A percentile compares a stretch with the other conserved stretches of the same genome.
These are phyloP conservation scores for Gracilaria domingensis DNA, from an alignment of 23 red algal species.

Conservation along the genomic window DNA sequence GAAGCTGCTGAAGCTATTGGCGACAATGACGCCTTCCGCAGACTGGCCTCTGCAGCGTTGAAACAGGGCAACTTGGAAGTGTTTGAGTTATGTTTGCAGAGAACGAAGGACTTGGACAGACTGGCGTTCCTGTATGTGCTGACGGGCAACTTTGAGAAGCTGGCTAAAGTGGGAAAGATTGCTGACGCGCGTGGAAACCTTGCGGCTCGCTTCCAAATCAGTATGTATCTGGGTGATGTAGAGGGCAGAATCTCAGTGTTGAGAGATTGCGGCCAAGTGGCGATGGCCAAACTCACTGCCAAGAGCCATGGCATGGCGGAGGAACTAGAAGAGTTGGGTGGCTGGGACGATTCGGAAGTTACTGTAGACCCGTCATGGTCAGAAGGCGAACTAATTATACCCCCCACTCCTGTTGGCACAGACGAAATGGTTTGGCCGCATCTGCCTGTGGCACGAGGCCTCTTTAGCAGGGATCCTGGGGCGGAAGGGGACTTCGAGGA, in stretches of 20 bases:
- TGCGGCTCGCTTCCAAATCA: constrained; percentile 90
- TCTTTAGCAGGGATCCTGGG: constrained; percentile 82
- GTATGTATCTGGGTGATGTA: constrained; percentile 87
- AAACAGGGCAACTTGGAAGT: constrained; percentile 91
- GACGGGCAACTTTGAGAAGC: constrained; percentile 95
- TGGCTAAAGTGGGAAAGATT: constrained; percentile 87
- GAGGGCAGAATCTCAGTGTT: constrained; percentile 72
- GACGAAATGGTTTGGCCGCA: constrained; percentile 81
- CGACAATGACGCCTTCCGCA: constrained; percentile 76
- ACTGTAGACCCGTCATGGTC: background rate
- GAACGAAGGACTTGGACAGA: constrained; percentile 86
- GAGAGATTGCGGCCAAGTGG: constrained; percentile 79
- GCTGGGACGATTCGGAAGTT: constrained; percentile 50
- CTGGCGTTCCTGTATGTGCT: constrained; percentile 96
- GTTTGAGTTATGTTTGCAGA: constrained; percentile 90
- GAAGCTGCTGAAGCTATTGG: constrained; percentile 87
- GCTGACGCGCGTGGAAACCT: constrained; percentile 83
- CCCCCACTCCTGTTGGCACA: constrained; percentile 65
- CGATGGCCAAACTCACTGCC: constrained; percentile 82
- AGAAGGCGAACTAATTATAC: constrained; percentile 68
- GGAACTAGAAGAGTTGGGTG: constrained; percentile 67
- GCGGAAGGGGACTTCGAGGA: constrained; percentile 85
- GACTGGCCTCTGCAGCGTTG: constrained; percentile 83
- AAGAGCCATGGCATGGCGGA: constrained; percentile 73
- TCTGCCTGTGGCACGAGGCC: constrained; percentile 71